Percentiles rank a stretch among this genome's conserved stretches.
Conservation (phyloP, 768 basidiomycete genomes). For the Kwoniella sp. region DNA sequence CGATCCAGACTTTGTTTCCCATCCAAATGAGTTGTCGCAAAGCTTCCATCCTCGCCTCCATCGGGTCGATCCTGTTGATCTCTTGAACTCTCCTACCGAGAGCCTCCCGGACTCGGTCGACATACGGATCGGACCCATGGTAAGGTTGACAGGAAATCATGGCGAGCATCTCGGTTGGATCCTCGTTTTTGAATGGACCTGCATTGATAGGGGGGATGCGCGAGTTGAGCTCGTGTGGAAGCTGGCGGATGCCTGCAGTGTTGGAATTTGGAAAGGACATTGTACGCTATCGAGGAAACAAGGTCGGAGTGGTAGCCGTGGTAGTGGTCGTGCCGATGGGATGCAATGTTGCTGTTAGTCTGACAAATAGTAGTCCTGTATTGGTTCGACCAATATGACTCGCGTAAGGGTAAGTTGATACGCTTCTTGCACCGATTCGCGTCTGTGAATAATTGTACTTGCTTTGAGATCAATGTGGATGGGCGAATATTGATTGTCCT, state of each 20-base stretch:
- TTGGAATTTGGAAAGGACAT: background rate
- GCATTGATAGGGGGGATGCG: background rate
- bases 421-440: too few relatives aligned
- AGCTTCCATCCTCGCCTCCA: slow-evolving; percentile 27
- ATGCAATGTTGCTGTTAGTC: too few relatives aligned
- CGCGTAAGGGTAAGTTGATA: too few relatives aligned
- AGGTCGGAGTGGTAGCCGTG: too few relatives aligned
- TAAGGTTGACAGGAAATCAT: slow-evolving; percentile 44
- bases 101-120: slow-evolving; percentile 23
- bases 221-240: slow-evolving; percentile 6
- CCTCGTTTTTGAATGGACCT: slow-evolving; percentile 3
- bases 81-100: slow-evolving; percentile 25
- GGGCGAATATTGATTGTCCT: too few relatives aligned
- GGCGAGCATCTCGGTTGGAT: slow-evolving; percentile 14
- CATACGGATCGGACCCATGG: slow-evolving; percentile 27
- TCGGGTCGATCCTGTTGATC: slow-evolving; percentile 33
- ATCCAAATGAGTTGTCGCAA: slow-evolving; percentile 17
- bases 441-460: too few relatives aligned
- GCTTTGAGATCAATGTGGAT: too few relatives aligned
- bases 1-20: slow-evolving; percentile 21
- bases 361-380: too few relatives aligned
- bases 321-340: too few relatives aligned
- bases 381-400: too few relatives aligned
- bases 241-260: background rate
- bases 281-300: too few relatives aligned